These are phyloP conservation scores for Prunus mume DNA, from an alignment of 306 rosid genomes.

Conservation along the genomic window DNA sequence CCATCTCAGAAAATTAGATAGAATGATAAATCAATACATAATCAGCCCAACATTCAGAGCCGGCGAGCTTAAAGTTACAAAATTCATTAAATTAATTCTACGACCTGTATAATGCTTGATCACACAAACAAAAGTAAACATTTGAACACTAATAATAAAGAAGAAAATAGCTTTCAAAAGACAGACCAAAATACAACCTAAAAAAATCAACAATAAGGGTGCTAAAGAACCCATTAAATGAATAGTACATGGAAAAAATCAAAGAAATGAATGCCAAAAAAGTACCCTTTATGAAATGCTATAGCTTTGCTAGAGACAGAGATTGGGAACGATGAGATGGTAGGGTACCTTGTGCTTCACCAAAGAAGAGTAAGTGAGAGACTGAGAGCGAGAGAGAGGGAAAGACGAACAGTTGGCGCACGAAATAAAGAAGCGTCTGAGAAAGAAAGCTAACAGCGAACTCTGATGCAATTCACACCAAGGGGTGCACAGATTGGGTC, in stretches of 20 bases:
- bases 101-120: conserved; percentile 27
- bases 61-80: neutral
- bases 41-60: conserved; percentile 5
- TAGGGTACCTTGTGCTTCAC: conserved; percentile 12
- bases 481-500: neutral
- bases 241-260: conserved; percentile 3
- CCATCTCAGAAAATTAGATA: conserved; percentile 9
- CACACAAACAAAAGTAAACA: neutral
- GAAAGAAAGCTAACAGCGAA: conserved; percentile 35
- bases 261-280: conserved; percentile 11
- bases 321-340: conserved; percentile 20
- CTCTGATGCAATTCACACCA: conserved; percentile 13
- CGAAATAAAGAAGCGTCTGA: conserved; percentile 18
- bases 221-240: neutral
- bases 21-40: conserved; percentile 14
- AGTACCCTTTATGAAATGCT: conserved; percentile 31
- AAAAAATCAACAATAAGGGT: neutral
- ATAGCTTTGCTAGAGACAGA: conserved; percentile 10
- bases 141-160: neutral
- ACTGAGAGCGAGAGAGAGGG: neutral
- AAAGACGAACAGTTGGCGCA: conserved; percentile 37
- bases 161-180: neutral
- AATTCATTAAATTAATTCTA: neutral
- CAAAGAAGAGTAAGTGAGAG: neutral
- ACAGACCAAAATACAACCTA: neutral